Evolutionary conservation across 225 moss, liverwort and hornwort species (phyloP).

Genomic region (Asterella californica): DNA sequence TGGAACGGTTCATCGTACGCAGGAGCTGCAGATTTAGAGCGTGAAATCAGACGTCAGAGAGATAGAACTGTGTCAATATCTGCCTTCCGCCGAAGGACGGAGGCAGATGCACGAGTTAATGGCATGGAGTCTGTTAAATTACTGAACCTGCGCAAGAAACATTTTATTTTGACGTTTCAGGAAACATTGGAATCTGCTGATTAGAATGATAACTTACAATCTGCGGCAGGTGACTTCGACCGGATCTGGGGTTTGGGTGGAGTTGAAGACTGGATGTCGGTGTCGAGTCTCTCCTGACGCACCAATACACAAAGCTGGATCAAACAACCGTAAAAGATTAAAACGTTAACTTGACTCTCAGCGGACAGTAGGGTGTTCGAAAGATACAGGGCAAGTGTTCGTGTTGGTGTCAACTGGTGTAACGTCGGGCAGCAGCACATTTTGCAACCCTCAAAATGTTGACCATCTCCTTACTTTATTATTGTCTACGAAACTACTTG

Average conservation of each 20-base stretch:
- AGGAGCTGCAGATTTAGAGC: slow-evolving; percentile 15
- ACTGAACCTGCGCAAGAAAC: neutral
- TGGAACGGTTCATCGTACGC: slow-evolving; percentile 40
- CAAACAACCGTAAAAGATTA: neutral
- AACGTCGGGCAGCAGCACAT: no score
- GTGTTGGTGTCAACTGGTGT: no score
- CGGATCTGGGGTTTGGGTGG: slow-evolving; percentile 17
- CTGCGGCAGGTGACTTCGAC: slow-evolving; percentile 32
- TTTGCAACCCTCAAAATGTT: no score
- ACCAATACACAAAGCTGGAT: slow-evolving; percentile 1
- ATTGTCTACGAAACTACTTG: neutral
- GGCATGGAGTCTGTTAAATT: neutral
- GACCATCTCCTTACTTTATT: no score
- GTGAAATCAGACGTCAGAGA: neutral
- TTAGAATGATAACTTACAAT: slow-evolving; percentile 19
- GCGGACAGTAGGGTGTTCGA: no score
- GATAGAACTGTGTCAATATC: neutral
- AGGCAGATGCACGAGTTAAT: neutral
- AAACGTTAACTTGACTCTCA: no score
- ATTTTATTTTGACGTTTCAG: neutral
- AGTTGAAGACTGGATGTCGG: neutral
- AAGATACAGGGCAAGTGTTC: no score
- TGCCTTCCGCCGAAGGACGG: neutral
- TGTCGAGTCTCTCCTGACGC: slow-evolving; percentile 28
- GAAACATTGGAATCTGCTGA: neutral